Percentiles rank a stretch among this genome's conserved stretches.
These are phyloP conservation scores for Globisporangium lucens DNA, from an alignment of 352 stramenopile species.

Conservation along the genomic window DNA sequence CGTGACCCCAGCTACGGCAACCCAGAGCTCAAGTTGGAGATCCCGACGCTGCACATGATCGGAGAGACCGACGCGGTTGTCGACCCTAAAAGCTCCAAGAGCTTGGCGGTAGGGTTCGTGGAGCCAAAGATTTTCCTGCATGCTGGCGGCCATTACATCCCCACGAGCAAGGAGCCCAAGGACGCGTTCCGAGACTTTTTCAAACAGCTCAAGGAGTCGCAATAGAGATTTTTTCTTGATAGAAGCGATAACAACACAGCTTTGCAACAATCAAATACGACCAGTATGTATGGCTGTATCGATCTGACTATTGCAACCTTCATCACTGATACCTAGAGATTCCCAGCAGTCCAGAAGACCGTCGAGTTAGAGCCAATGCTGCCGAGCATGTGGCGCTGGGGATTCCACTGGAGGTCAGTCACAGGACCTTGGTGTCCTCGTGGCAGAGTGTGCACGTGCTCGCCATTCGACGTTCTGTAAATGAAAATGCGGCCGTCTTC, in stretches of 20 bases:
- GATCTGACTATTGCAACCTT: background rate
- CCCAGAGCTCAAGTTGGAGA: conserved; percentile 36
- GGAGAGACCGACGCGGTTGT: conserved; percentile 77
- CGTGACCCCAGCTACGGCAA: conserved; percentile 43
- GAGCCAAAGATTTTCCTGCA: conserved; percentile 59
- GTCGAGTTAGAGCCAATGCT: conserved; percentile 71
- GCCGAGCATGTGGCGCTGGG: conserved; percentile 75
- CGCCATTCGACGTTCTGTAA: conserved; percentile 57
- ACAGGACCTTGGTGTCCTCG: conserved; percentile 63
- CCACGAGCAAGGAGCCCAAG: conserved; percentile 81
- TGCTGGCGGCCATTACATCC: conserved; percentile 80
- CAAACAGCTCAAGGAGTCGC: conserved; percentile 34
- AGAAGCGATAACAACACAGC: background rate
- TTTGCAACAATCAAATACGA: background rate
- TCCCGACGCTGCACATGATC: conserved; percentile 82
- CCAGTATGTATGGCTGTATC: too few species aligned
- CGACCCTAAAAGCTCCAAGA: conserved; percentile 47
- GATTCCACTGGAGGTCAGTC: conserved; percentile 77
- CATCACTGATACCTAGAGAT: conserved; percentile 7
- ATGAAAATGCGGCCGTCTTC: conserved; percentile 75
- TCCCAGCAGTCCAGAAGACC: conserved; percentile 61
- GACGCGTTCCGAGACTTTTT: conserved; percentile 71
- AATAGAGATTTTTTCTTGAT: background rate
- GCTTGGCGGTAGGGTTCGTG: conserved; percentile 50
- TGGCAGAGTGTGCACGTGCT: conserved; percentile 52